These are phyloP conservation scores for Skeletonema grethae DNA, from an alignment of 108 stramenopile genomes.

Conservation along the genomic window DNA sequence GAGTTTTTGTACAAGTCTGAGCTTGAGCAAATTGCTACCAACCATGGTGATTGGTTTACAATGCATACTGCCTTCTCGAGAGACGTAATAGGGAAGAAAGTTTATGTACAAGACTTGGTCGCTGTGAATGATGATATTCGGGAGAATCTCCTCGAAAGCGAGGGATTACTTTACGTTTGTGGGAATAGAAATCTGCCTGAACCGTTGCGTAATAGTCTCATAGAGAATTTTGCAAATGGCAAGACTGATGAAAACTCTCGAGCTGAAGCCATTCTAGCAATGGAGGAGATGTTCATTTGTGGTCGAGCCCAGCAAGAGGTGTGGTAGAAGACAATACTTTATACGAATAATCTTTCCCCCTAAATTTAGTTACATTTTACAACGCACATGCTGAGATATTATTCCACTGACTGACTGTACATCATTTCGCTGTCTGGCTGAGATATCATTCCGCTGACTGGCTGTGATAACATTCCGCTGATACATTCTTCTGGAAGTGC, in stretches of 20 bases:
- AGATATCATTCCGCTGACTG: neutral
- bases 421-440: neutral
- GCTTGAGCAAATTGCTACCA: constrained; percentile 54
- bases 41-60: constrained; percentile 68
- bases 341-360: neutral
- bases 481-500: neutral
- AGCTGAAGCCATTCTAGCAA: constrained; percentile 41
- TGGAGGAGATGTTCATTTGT: constrained; percentile 62
- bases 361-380: neutral
- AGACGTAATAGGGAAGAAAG: constrained; percentile 72
- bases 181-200: constrained; percentile 70
- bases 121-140: constrained; percentile 58
- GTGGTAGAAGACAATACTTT: constrained; percentile 50
- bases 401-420: neutral
- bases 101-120: constrained; percentile 91
- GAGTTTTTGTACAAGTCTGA: constrained; percentile 88
- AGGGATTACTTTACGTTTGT: constrained; percentile 73
- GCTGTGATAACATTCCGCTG: neutral
- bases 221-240: constrained; percentile 46
- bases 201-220: constrained; percentile 54
- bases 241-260: constrained; percentile 30
- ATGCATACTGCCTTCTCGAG: constrained; percentile 87
- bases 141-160: constrained; percentile 32
- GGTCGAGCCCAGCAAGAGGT: constrained; percentile 67
- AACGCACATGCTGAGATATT: neutral